Base-by-base conservation (phyloP, 495 filamentous ascomycete genomes). In the Penicillium tannophilum region DNA sequence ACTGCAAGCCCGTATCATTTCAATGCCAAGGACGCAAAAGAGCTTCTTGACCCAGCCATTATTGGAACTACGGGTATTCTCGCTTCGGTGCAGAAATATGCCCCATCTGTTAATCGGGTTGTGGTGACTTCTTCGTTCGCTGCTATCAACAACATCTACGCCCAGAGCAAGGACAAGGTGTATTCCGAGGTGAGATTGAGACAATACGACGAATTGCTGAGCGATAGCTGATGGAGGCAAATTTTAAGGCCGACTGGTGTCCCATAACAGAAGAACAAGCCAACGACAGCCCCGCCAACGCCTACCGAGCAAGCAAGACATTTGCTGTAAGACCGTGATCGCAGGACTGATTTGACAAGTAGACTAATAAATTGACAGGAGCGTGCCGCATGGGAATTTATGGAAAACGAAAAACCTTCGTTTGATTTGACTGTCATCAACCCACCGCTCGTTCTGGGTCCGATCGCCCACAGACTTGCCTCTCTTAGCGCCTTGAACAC, bases 61-160 rank as follows among this genome's bases (percentile, higher is more conserved):
- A 69, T 67, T 16, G 80, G 81, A n/a, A 80, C 81, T 0, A 70
- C 69, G 3, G 67, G 67, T 0, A 64, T 84, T 50, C 69, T 86
- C 7, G 63, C 79, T 19, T 78, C 82, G 2, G 68, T 76, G 16
- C 63, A 72, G 54, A 66, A 63, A 44, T 56, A 69, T 56, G 88
- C 86, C 1, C 65, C 73, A 2, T 60, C 50, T 12, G 78, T 85
- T 14, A 70, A 72, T 16, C 71, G 77, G 7, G 76, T 85, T 11
- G 76, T 84, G 35, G 82, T 94, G 55, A 95, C 90, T 3, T 88
- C 84, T 30, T 91, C 88, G 3, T 94, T 92, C 70, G 90, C 90
- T 2, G 76, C 87, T 33, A 86, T 92, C 62, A 51, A 85, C 17
- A 47, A 90, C 39, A 59, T 86, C 46, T 73, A 58, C 17, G 58